Base-by-base conservation (phyloP, 495 filamentous ascomycete species). In the Penicillium manginii region DNA sequence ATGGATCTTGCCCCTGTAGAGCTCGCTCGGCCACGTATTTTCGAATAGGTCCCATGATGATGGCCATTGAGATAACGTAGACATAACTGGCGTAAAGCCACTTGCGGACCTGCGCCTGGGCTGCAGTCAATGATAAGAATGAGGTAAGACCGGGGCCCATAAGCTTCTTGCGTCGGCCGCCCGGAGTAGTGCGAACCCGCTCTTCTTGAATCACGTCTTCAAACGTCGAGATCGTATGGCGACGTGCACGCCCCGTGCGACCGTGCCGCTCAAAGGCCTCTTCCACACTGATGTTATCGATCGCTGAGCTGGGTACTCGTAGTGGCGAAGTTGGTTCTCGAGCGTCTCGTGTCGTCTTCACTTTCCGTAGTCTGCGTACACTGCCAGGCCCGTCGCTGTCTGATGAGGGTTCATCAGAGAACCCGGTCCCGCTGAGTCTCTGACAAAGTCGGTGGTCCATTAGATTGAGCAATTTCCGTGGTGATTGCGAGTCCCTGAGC, bases 71-170 rank as follows among this genome's bases (percentile, higher is more conserved):
- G 35, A 83, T 81, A 4, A 78, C 43, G 68, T 96, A 96, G 15
- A 93, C 86, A 59, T 89, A 93, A 1, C 73, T 64, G 4, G 96
- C 90, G 66, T 97, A 97, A 0, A 88, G 55, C 88, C 91, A 94
- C 69, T 91, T 94, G 26, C 94, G 81, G 23, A 84, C 59, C 23
- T 78, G 78, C 5, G 92, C 91, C 71, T 97, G 90, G 12, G 82
- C 70, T 42, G 88, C 83, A 2, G 94, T 97, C 45, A 98, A 79
- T 1, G 88, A 87, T 58, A 93, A 84, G 70, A 91, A 92, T 2
- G 88, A 84, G 15, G 86, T 83, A n/a, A 90, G 70, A 14, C 79
- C 84, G 10, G 84, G 79, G 2, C 88, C 89, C 65, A 85, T 83
- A 2, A 84, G 80, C 52, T 88, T 84, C 70, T 88, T 91, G 49